Evolutionary conservation across 371 early-diverging fungal genomes (phyloP), one percentile per base, ranked within the genome.

Genomic region (Rhizopus delemar): DNA sequence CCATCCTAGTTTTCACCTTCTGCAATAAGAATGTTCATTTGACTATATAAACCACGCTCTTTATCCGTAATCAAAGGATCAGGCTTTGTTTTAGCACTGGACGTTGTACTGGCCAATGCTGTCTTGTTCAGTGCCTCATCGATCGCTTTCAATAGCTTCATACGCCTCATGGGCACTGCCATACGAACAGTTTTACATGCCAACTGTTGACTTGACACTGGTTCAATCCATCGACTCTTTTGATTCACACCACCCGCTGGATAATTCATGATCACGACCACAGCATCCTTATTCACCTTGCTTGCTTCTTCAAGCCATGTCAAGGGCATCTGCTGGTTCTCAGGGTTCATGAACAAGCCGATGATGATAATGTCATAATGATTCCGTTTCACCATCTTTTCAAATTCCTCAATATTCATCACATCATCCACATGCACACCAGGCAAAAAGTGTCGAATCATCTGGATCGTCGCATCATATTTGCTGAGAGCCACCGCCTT

Each of bases 101-200:
- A 32, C 22, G 41, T 49, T 12, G 60, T 56, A 13, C 33, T 28
- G 6, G 45, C 15, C 3, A 58, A 54, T 8, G 34, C 7, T 4
- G 34, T 46, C 34, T 53, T 62, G 35, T 61, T 65, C 6, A 74
- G 52, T 41, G 69, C 33, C 11, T 73, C 69, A 15, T 62, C 70
- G 13, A 78, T 73, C 0, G 74, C 59, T 16, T 68, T 68, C 31
- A 80, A 46, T 5, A 84, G 46, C 41, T 82, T 82, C 3, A 73
- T 53, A n/a, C 82, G 77, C n/a, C 84, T 67, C 15, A 82, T 67
- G 2, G 84, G 84, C 8, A 80, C 79, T 46, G 81, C 74, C 72
- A 84, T 74, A 22, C 82, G 65, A 31, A 71, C 57, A 1, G 77
- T 59, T n/a, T 76, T 70, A 41, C 61, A 56, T 9, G 52, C 53